phyloP scores from a whole-genome alignment of 139 green algal species.

The Chlamydomonas incerta region DNA sequence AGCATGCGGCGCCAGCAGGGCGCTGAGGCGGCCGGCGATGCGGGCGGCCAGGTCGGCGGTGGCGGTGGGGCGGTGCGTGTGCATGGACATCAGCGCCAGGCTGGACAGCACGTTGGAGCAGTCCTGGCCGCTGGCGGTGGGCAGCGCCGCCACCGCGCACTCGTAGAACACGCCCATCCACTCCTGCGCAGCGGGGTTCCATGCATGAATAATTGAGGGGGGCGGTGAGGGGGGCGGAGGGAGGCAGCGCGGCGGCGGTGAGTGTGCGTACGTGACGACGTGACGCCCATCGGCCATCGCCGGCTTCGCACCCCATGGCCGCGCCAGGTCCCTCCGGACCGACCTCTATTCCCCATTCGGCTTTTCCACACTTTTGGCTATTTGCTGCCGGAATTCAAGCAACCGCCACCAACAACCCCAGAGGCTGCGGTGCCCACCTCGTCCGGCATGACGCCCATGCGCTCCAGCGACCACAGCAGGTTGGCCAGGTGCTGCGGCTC shows the following conservation, averaged over 20 bases:
- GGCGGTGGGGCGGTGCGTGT: not conserved
- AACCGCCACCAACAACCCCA: not conserved
- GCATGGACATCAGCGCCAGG: slow-evolving; percentile 24
- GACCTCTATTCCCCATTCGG: too few species aligned
- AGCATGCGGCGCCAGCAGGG: not conserved
- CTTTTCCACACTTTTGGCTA: too few species aligned
- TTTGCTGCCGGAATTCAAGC: too few species aligned
- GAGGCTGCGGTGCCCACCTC: too few species aligned
- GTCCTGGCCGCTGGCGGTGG: slow-evolving; percentile 5
- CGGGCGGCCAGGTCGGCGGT: not conserved
- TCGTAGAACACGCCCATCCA: slow-evolving; percentile 29
- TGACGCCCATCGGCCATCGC: too few species aligned
- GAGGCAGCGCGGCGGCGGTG: too few species aligned
- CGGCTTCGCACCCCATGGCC: too few species aligned
- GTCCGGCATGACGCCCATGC: slow-evolving; percentile 43
- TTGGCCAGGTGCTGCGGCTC: slow-evolving; percentile 58
- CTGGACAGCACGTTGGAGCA: slow-evolving; percentile 15
- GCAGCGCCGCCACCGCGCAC: not conserved
- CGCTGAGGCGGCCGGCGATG: not conserved
- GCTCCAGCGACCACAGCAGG: slow-evolving; percentile 55
- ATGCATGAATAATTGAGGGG: too few species aligned
- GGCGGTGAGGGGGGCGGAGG: too few species aligned
- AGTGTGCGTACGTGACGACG: too few species aligned
- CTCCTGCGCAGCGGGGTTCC: not conserved
- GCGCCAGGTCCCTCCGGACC: too few species aligned